phyloP scores from a whole-genome alignment of 192 early-diverging fungal species.

The Radiomyces spectabilis region DNA sequence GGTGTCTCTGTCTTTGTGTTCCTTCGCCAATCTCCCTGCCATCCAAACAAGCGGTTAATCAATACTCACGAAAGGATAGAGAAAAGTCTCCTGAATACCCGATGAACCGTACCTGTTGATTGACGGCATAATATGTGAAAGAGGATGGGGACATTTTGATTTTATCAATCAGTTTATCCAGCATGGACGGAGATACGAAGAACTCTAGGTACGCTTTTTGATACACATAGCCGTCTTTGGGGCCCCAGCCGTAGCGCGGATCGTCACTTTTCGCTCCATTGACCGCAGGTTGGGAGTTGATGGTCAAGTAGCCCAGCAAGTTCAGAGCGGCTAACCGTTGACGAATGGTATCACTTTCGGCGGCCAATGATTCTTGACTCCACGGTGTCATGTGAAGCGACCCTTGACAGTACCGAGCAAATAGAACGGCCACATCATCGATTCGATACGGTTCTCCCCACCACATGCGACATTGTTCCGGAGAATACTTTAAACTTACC shows the following conservation, averaged over 20 bases:
- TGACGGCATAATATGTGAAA: constrained; percentile 91
- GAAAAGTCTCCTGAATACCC: not conserved
- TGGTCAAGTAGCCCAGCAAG: constrained; percentile 84
- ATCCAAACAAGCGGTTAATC: constrained; percentile 9
- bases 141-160: constrained; percentile 45
- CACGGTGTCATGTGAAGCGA: constrained; percentile 75
- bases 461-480: constrained; percentile 38
- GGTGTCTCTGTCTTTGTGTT: constrained; percentile 75
- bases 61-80: not conserved
- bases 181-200: constrained; percentile 68
- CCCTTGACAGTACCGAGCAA: constrained; percentile 74
- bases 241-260: constrained; percentile 87
- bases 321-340: constrained; percentile 65
- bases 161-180: constrained; percentile 58
- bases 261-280: constrained; percentile 82
- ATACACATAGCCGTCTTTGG: constrained; percentile 92
- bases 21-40: constrained; percentile 79
- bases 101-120: constrained; percentile 58
- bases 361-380: constrained; percentile 73
- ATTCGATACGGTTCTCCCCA: constrained; percentile 74
- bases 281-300: constrained; percentile 93
- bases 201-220: constrained; percentile 97
- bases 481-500: constrained; percentile 55
- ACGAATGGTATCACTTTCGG: constrained; percentile 73
- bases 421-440: constrained; percentile 63